Conservation (phyloP, 331 rosid species). For the Quercus phellos region DNA sequence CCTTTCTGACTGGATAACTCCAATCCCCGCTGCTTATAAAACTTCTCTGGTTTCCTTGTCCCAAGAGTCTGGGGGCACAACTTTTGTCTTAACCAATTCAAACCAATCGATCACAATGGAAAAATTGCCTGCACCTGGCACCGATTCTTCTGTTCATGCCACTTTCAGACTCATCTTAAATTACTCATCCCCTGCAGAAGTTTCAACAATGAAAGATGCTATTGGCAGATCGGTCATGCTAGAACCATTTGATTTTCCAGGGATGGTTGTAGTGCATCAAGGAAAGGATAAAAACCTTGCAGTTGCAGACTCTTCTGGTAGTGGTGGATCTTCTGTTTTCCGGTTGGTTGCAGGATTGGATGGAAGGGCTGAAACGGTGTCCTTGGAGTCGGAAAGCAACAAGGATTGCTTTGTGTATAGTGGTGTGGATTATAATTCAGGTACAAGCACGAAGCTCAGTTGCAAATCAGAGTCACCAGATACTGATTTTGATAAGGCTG, state of each 20-base stretch:
- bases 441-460: constrained; percentile 39
- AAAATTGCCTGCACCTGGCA: constrained; percentile 40
- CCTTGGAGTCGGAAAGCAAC: constrained; percentile 49
- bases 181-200: constrained; percentile 14
- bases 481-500: constrained; percentile 38
- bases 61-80: constrained; percentile 33
- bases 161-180: constrained; percentile 56
- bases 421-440: constrained; percentile 2
- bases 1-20: constrained; percentile 51
- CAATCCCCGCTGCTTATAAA: constrained; percentile 50
- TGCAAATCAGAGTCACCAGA: constrained; percentile 33
- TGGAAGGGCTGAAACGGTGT: constrained; percentile 38
- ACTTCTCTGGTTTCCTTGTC: constrained; percentile 42
- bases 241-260: constrained; percentile 68
- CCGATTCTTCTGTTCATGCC: constrained; percentile 36
- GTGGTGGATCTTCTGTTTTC: constrained; percentile 31
- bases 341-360: constrained; percentile 54
- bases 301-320: constrained; percentile 28
- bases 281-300: constrained; percentile 36
- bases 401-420: constrained; percentile 55
- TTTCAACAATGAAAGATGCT: constrained; percentile 18
- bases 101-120: constrained; percentile 51
- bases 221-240: constrained; percentile 36
- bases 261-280: constrained; percentile 43
- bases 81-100: constrained; percentile 39